These are phyloP conservation scores for Poterioochromonas sp. DNA, from an alignment of 352 stramenopile species.

Conservation along the genomic window DNA sequence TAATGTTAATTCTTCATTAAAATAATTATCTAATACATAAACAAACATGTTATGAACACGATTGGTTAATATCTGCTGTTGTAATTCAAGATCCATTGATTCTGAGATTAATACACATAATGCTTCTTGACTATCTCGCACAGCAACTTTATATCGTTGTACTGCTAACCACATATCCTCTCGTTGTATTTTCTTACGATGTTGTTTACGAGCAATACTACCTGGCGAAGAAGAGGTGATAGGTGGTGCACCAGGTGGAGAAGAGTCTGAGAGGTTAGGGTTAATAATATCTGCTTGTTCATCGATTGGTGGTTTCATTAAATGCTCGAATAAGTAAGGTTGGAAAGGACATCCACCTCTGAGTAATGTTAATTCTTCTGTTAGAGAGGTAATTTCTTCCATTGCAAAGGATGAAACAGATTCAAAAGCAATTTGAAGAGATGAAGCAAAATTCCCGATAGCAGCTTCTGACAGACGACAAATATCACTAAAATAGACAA, in stretches of 20 bases:
- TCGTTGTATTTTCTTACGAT: neutral
- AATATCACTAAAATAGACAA: conserved; percentile 6
- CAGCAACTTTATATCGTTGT: neutral
- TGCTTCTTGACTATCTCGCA: conserved; percentile 18
- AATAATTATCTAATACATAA: neutral
- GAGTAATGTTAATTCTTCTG: neutral
- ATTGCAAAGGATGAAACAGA: neutral
- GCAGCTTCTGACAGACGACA: conserved; percentile 16
- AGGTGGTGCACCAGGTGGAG: no score
- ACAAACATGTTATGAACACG: neutral
- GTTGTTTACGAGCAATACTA: neutral
- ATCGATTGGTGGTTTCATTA: no score
- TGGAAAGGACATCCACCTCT: neutral
- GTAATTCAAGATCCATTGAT: conserved; percentile 24
- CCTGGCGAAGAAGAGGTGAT: neutral
- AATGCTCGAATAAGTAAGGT: neutral
- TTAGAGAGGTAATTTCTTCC: neutral
- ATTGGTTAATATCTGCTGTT: conserved; percentile 16
- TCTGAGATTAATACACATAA: conserved; percentile 21
- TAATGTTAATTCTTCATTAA: neutral
- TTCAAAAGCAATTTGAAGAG: neutral
- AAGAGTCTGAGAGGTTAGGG: neutral
- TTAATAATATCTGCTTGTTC: neutral
- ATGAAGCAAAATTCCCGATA: neutral
- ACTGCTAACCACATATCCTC: conserved; percentile 18